These are phyloP conservation scores for Teunomyces tritomae DNA, from an alignment of 805 yeast species.

Conservation along the genomic window DNA sequence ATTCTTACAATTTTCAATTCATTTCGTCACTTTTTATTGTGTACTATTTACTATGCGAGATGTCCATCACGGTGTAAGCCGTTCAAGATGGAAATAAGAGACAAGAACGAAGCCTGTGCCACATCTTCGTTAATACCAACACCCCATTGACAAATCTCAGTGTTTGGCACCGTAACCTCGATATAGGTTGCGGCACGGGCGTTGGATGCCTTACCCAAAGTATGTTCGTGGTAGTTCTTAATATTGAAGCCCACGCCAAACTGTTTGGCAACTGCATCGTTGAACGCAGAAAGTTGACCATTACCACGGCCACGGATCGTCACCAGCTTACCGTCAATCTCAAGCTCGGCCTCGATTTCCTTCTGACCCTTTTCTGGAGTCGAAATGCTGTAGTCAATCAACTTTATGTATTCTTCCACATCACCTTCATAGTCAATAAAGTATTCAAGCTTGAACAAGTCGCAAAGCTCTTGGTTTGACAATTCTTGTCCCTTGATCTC, in stretches of 20 bases:
- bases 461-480: slow-evolving; percentile 59
- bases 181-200: slow-evolving; percentile 78
- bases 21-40: no score
- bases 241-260: slow-evolving; percentile 57
- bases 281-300: slow-evolving; percentile 79
- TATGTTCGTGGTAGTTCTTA: slow-evolving; percentile 72
- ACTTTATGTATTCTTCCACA: slow-evolving; percentile 27
- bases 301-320: slow-evolving; percentile 64
- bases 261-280: slow-evolving; percentile 53
- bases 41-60: neutral
- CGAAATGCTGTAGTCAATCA: slow-evolving; percentile 48
- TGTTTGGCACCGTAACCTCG: slow-evolving; percentile 18
- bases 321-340: slow-evolving; percentile 40
- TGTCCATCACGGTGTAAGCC: slow-evolving; percentile 24
- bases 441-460: slow-evolving; percentile 62
- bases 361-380: slow-evolving; percentile 43
- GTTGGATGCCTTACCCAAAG: slow-evolving; percentile 69
- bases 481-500: slow-evolving; percentile 73
- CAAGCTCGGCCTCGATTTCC: slow-evolving; percentile 47
- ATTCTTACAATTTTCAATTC: neutral
- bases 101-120: slow-evolving; percentile 75
- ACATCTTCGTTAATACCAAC: slow-evolving; percentile 91
- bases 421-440: slow-evolving; percentile 37
- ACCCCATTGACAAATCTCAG: slow-evolving; percentile 65
- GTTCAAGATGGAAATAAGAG: slow-evolving; percentile 65